Conservation (phyloP, 2,329 filamentous ascomycete species). For the Lizonia empirigonia region DNA sequence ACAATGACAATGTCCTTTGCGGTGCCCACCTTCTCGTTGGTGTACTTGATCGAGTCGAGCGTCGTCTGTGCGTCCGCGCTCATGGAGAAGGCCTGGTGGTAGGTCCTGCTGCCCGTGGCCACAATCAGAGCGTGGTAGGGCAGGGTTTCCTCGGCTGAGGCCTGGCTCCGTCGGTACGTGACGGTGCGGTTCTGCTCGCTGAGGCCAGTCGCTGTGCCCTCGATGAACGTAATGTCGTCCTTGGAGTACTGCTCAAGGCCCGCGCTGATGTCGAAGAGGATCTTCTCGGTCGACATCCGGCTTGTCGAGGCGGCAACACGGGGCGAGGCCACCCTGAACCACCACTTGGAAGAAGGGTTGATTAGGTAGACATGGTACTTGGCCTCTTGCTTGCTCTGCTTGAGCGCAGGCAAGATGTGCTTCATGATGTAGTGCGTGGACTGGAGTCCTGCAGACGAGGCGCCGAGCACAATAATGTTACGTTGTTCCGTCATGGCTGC, state of each 20-base stretch:
- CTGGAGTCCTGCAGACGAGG: conserved; percentile 36
- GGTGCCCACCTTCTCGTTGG: conserved; percentile 41
- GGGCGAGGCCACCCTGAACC: conserved; percentile 60
- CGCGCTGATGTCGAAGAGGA: conserved; percentile 56
- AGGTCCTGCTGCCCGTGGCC: conserved; percentile 59
- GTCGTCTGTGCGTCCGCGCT: conserved; percentile 40
- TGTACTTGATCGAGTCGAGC: conserved; percentile 41
- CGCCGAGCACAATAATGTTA: conserved; percentile 47
- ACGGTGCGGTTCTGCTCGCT: conserved; percentile 54
- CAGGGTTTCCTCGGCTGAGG: conserved; percentile 41
- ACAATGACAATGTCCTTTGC: conserved; percentile 55
- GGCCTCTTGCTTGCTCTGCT: conserved; percentile 31
- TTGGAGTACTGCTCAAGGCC: conserved; percentile 58
- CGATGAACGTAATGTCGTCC: conserved; percentile 57
- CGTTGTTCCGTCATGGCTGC: conserved; percentile 38
- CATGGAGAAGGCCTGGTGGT: conserved; percentile 52
- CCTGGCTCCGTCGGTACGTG: conserved; percentile 44
- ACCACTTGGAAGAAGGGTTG: conserved; percentile 60
- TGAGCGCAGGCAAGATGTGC: conserved; percentile 43
- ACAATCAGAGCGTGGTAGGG: conserved; percentile 62
- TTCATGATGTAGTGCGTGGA: conserved; percentile 46
- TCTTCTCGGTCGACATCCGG: conserved; percentile 55
- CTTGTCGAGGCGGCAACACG: conserved; percentile 58
- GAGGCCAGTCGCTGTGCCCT: conserved; percentile 56
- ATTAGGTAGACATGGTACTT: conserved; percentile 61